phyloP scores from a whole-genome alignment of 352 stramenopile genomes.

The Phytophthora chlamydospora region DNA sequence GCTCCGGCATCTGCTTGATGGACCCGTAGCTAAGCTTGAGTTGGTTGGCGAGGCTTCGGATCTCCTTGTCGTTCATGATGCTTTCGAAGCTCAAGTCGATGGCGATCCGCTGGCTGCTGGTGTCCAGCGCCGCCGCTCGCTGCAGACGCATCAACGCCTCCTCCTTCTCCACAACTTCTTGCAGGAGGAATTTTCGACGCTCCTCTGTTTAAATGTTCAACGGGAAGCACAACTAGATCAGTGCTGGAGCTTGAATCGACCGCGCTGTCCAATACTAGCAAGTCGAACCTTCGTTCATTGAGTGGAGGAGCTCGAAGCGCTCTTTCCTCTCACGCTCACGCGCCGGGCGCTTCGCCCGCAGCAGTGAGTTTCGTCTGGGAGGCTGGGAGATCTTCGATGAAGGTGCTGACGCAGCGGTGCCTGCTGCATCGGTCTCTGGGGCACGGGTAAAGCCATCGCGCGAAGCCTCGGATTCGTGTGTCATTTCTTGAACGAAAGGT shows the following conservation, averaged over 20 bases:
- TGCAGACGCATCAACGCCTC: conserved; percentile 38
- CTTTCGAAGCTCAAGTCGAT: conserved; percentile 77
- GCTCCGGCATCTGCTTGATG: conserved; percentile 66
- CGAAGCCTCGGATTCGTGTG: conserved; percentile 11
- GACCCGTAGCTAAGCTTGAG: conserved; percentile 75
- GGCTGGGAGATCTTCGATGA: not conserved
- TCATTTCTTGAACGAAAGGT: conserved; percentile 26
- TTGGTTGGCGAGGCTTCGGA: conserved; percentile 77
- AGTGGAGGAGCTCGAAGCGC: conserved; percentile 58
- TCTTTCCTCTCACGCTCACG: conserved; percentile 60
- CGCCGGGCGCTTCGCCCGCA: conserved; percentile 34
- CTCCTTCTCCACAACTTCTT: conserved; percentile 47
- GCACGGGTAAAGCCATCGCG: conserved; percentile 2
- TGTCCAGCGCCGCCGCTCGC: conserved; percentile 26
- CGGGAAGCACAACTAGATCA: not conserved
- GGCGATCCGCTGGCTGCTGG: conserved; percentile 48
- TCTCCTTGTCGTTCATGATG: conserved; percentile 88
- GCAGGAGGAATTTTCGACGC: conserved; percentile 49
- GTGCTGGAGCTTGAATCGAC: not conserved
- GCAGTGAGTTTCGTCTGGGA: conserved; percentile 6
- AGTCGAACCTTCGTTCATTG: conserved; percentile 60
- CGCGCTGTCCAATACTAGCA: not conserved
- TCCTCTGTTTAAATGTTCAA: conserved; percentile 45
- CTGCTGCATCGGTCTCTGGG: conserved; percentile 9
- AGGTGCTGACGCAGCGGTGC: conserved; percentile 1